Conservation (phyloP, 2,329 filamentous ascomycete genomes). For the Nigrograna mackinnonii region DNA sequence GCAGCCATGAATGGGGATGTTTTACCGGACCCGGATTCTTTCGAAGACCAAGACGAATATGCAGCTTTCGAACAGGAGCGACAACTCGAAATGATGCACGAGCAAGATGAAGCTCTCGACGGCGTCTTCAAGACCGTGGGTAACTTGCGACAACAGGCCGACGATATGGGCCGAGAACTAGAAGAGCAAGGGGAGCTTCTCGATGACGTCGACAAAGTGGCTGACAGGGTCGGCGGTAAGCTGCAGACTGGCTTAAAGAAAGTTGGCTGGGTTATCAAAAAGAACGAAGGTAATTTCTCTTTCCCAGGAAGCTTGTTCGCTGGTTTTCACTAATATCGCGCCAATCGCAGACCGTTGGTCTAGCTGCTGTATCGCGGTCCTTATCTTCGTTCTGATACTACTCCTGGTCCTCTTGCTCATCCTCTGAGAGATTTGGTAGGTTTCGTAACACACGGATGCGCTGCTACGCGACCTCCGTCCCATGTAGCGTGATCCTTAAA, state of each 20-base stretch:
- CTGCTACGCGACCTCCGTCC: no score
- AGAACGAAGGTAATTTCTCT: constrained; percentile 78
- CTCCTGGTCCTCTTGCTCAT: constrained; percentile 77
- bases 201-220: constrained; percentile 79
- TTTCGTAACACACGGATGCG: no score
- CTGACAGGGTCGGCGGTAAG: constrained; percentile 84
- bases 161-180: constrained; percentile 93
- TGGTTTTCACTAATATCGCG: constrained; percentile 9
- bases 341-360: constrained; percentile 71
- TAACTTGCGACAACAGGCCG: constrained; percentile 84
- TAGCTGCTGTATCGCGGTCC: constrained; percentile 85
- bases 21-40: constrained; percentile 64
- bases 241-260: constrained; percentile 85
- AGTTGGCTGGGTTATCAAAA: constrained; percentile 79
- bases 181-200: constrained; percentile 94
- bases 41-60: constrained; percentile 65
- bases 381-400: constrained; percentile 87
- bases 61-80: constrained; percentile 87
- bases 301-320: not conserved
- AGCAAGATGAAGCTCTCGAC: constrained; percentile 92
- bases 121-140: constrained; percentile 92
- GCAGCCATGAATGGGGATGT: constrained; percentile 46
- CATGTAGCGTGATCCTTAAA: no score
- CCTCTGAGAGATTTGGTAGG: no score
- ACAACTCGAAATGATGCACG: constrained; percentile 88